Percentiles rank a stretch among this genome's conserved stretches.
phyloP scores from a whole-genome alignment of 2,329 filamentous ascomycete genomes.

The Ampelomyces quisqualis region DNA sequence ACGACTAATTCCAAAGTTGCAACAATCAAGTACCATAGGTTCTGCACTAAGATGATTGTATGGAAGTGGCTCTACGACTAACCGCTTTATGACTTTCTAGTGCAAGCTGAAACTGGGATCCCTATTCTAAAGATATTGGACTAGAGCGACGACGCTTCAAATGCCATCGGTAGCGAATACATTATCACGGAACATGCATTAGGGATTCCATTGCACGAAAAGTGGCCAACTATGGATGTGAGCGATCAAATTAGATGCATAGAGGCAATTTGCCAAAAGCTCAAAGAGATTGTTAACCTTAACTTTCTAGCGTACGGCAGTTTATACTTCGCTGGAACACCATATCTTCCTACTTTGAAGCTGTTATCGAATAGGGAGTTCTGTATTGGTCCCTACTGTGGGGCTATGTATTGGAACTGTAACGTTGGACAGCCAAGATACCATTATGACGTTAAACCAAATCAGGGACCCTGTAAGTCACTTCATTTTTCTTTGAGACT shows the following conservation, averaged over 20 bases:
- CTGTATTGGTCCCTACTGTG: conserved; percentile 37
- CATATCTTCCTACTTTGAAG: conserved; percentile 12
- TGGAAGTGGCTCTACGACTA: conserved; percentile 8
- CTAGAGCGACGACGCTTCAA: conserved; percentile 45
- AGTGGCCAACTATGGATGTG: conserved; percentile 39
- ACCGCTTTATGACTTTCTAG: conserved; percentile 24
- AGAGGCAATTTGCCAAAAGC: conserved; percentile 28
- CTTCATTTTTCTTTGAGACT: conserved; percentile 3
- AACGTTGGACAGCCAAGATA: conserved; percentile 35
- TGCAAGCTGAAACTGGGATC: conserved; percentile 43
- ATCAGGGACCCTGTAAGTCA: conserved; percentile 46
- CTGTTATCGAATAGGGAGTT: conserved; percentile 20
- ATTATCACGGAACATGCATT: conserved; percentile 44
- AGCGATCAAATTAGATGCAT: conserved; percentile 40
- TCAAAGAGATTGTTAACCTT: conserved; percentile 35
- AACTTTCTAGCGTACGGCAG: conserved; percentile 46
- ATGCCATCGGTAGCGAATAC: conserved; percentile 41
- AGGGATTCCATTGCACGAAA: conserved; percentile 37
- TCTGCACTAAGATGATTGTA: conserved; percentile 8
- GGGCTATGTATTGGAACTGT: conserved; percentile 34
- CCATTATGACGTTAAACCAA: conserved; percentile 36
- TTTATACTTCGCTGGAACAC: conserved; percentile 37
- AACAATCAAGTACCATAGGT: conserved; percentile 47
- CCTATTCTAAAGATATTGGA: conserved; percentile 48
- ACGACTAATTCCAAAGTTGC: conserved; percentile 50